Percentiles rank a stretch among this genome's conserved stretches.
phyloP scores from a whole-genome alignment of 352 stramenopile genomes.

The Blastocystis sp. region DNA sequence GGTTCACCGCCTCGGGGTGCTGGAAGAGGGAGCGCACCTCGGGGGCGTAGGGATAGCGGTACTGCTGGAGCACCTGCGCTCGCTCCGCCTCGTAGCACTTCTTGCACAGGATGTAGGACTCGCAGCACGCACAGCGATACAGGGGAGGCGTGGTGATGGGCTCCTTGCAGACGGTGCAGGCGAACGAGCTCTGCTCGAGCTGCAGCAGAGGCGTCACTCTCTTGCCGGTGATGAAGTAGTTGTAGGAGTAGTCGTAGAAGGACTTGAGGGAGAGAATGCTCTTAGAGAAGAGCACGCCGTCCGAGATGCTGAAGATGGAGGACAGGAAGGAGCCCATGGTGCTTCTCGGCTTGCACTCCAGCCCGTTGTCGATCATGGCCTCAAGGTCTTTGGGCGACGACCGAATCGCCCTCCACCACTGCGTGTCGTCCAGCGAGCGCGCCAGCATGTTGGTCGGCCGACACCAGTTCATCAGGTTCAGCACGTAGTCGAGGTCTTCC shows the following conservation, averaged over 20 bases:
- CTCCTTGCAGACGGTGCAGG: neutral
- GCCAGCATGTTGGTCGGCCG: constrained; percentile 32
- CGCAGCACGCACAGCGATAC: constrained; percentile 54
- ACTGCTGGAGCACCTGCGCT: neutral
- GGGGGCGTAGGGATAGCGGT: constrained; percentile 3
- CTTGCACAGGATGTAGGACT: constrained; percentile 1
- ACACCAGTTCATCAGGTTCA: constrained; percentile 45
- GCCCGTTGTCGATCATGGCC: neutral
- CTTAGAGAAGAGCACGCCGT: neutral
- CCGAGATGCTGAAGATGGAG: neutral
- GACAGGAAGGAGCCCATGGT: constrained; percentile 4
- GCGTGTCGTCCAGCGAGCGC: neutral
- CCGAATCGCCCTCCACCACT: constrained; percentile 34
- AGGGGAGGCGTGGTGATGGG: neutral
- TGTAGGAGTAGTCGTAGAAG: constrained; percentile 62
- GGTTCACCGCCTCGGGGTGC: neutral
- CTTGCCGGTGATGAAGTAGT: constrained; percentile 41
- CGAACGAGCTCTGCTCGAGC: neutral
- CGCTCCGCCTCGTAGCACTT: constrained; percentile 4
- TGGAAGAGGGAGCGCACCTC: neutral
- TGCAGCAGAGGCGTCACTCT: neutral
- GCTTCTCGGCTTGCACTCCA: constrained; percentile 25
- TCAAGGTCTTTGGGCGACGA: neutral
- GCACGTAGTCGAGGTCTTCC: neutral
- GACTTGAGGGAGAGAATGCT: constrained; percentile 3